phyloP scores from a whole-genome alignment of 805 yeast genomes.

The Wickerhamiella occidentalis region DNA sequence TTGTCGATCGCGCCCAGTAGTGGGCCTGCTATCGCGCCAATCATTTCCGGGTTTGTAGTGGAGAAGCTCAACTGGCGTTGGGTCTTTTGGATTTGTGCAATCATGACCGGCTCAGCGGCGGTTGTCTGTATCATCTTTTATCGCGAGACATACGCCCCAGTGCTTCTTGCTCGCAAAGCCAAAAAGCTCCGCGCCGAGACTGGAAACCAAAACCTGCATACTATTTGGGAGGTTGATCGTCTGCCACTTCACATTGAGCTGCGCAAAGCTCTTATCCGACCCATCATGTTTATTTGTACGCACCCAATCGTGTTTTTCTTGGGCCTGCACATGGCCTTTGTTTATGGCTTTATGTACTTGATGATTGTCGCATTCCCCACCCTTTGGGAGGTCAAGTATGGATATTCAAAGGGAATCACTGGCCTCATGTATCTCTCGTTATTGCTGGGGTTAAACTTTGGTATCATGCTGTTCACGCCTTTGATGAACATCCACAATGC shows the following conservation, averaged over 20 bases:
- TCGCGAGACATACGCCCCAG: slow-evolving; percentile 50
- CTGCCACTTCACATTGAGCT: slow-evolving; percentile 20
- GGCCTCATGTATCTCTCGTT: slow-evolving; percentile 51
- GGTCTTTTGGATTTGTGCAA: slow-evolving; percentile 48
- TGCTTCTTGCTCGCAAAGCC: slow-evolving; percentile 38
- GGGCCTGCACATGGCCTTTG: slow-evolving; percentile 52
- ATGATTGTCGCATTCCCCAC: slow-evolving; percentile 49
- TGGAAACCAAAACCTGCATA: slow-evolving; percentile 45
- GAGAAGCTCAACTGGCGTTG: slow-evolving; percentile 46
- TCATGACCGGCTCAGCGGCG: slow-evolving; percentile 41
- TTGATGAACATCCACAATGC: slow-evolving; percentile 30
- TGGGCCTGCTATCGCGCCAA: slow-evolving; percentile 42
- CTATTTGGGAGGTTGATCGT: slow-evolving; percentile 38
- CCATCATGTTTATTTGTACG: slow-evolving; percentile 38
- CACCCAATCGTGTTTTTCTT: slow-evolving; percentile 56
- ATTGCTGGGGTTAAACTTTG: slow-evolving; percentile 43
- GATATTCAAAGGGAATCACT: slow-evolving; percentile 36
- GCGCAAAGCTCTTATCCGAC: slow-evolving; percentile 42
- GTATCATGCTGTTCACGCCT: slow-evolving; percentile 39
- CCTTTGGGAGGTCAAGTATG: slow-evolving; percentile 38
- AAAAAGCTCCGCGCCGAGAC: slow-evolving; percentile 37
- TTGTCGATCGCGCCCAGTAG: slow-evolving; percentile 49
- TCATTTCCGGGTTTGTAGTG: slow-evolving; percentile 43
- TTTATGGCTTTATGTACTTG: slow-evolving; percentile 54
- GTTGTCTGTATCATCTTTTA: slow-evolving; percentile 35